Evolutionary conservation across 768 basidiomycete genomes (phyloP), one percentile per base, ranked within the genome.

Genomic region (Mycena pura): DNA sequence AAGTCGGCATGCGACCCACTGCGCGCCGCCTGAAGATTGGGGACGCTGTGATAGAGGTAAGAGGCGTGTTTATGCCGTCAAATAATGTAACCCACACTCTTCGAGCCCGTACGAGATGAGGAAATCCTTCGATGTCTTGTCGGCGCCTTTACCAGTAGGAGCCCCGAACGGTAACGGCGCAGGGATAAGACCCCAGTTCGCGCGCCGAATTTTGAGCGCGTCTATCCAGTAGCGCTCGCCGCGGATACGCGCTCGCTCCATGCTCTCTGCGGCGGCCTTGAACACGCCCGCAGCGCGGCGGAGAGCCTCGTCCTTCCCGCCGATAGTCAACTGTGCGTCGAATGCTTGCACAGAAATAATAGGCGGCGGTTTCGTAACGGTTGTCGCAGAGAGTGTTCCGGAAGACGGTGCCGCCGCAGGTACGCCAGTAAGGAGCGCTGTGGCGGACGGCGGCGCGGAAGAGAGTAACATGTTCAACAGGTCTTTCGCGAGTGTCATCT

Each of bases 161-260:
- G 88, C 83, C 36, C 91, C 91, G 38, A 78, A 76, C 14, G 90
- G 92, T 36, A 93, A 80, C 22, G 92, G 92, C 9, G 92, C 90
- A 29, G 92, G 90, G 40, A 89, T 84, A 31, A 95, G 76, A 14
- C 89, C 83, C 93, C 93, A 95, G 66, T 95, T 94, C 8, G 82
- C 86, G 67, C 84, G 76, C 63, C 93, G 79, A 43, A 91, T 87
- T 70, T 85, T 89, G 44, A 95, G 78, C 4, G 93, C 93, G 70
- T 93, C 86, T 7, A 87, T 79, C 93, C 93, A 95, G 66, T 93
- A 93, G 60, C 79, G 85, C 69, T 93, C 91, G 39, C 87, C 84
- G 47, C 82, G 78, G 9, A 83, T 65, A 38, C 87, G 79, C 21
- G 84, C 79, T 47, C 84, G 78, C 68, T 92, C 90, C 76, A 93